Conservation (phyloP, 352 stramenopile genomes). For the Elongisporangium senticosum region DNA sequence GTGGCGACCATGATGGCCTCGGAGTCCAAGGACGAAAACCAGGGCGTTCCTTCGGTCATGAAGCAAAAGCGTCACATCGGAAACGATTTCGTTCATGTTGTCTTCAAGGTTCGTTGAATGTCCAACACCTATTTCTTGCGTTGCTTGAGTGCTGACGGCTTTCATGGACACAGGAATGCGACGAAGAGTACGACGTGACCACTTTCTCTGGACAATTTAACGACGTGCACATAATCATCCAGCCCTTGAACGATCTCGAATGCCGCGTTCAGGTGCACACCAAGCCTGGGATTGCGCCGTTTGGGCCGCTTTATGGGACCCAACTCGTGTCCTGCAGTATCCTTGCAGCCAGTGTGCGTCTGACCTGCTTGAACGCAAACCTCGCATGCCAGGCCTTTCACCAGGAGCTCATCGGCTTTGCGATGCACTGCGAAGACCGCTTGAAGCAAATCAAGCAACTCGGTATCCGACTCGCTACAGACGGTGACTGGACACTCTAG, state of each 20-base stretch:
- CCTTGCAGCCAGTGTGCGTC: constrained; percentile 60
- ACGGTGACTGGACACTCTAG: constrained; percentile 48
- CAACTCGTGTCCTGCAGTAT: constrained; percentile 62
- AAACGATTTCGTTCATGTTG: constrained; percentile 85
- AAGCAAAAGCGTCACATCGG: constrained; percentile 88
- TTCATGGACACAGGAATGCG: constrained; percentile 49
- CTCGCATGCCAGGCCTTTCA: constrained; percentile 78
- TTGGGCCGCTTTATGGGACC: constrained; percentile 67
- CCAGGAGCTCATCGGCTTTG: constrained; percentile 76
- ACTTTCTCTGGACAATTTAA: constrained; percentile 84
- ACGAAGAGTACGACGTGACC: constrained; percentile 67
- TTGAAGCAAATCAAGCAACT: constrained; percentile 88
- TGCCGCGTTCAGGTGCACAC: constrained; percentile 69
- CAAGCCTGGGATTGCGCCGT: constrained; percentile 67
- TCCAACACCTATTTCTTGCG: neutral
- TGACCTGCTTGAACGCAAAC: constrained; percentile 82
- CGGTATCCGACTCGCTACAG: constrained; percentile 40
- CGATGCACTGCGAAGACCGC: constrained; percentile 75
- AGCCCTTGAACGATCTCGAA: constrained; percentile 68
- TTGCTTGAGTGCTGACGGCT: neutral
- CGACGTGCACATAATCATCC: constrained; percentile 83
- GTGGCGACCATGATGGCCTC: constrained; percentile 81
- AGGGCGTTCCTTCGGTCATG: constrained; percentile 20
- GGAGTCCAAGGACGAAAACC: constrained; percentile 1
- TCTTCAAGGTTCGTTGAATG: constrained; percentile 56